phyloP scores from a whole-genome alignment of 1,139 yeast species.

The Taphrina flavorubra region DNA sequence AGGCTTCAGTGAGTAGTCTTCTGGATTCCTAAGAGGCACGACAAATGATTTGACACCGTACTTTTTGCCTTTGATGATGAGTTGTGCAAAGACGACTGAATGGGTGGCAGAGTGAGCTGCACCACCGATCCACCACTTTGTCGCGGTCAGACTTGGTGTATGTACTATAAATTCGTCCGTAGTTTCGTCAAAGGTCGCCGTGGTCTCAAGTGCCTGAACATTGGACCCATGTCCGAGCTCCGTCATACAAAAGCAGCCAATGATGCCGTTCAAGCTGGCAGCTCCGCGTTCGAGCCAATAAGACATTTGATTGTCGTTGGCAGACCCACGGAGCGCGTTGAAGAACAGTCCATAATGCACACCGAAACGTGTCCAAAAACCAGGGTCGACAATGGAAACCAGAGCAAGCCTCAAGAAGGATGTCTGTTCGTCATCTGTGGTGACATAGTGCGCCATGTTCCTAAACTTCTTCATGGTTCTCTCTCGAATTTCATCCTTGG shows the following conservation, averaged over 20 bases:
- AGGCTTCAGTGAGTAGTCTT: conserved; percentile 68
- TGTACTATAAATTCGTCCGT: conserved; percentile 73
- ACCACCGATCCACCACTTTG: conserved; percentile 99
- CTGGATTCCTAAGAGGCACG: conserved; percentile 80
- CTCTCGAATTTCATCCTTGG: conserved; percentile 60
- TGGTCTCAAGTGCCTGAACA: conserved; percentile 91
- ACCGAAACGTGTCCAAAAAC: conserved; percentile 67
- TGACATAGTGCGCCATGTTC: conserved; percentile 60
- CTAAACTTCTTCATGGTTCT: conserved; percentile 61
- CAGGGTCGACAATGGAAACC: conserved; percentile 61
- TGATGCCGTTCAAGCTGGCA: conserved; percentile 64
- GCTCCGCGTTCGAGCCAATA: conserved; percentile 85
- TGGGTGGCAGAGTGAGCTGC: conserved; percentile 95
- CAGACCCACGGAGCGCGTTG: conserved; percentile 73
- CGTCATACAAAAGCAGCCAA: conserved; percentile 96
- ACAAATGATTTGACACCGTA: conserved; percentile 92
- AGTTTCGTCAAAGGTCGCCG: conserved; percentile 74
- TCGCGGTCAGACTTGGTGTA: conserved; percentile 89
- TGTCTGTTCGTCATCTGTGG: conserved; percentile 54
- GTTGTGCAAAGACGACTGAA: conserved; percentile 77
- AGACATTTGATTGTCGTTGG: conserved; percentile 63
- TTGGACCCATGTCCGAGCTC: conserved; percentile 94
- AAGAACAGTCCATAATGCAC: conserved; percentile 75
- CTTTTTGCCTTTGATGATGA: conserved; percentile 87
- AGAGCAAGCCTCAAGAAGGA: conserved; percentile 53